Percentiles rank a stretch among this genome's conserved stretches.
phyloP scores from a whole-genome alignment of 805 yeast genomes.

The Candida gorgasii region DNA sequence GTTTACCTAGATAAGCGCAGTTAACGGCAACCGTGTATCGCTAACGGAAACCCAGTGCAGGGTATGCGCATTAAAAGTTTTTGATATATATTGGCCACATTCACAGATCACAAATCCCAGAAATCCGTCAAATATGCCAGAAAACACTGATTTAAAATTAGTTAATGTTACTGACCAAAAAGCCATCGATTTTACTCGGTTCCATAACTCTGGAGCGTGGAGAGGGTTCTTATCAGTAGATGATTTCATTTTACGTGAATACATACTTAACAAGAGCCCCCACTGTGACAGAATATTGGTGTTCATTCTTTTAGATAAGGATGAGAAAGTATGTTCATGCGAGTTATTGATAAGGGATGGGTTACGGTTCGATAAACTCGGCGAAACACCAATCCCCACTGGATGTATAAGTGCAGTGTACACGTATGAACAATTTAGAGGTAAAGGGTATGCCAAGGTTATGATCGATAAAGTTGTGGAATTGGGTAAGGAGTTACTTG shows the following conservation, averaged over 20 bases:
- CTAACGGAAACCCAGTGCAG: no score
- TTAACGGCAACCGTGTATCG: no score
- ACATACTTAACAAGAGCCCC: slow-evolving; percentile 24
- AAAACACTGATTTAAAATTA: neutral
- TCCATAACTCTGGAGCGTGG: slow-evolving; percentile 38
- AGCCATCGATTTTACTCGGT: slow-evolving; percentile 32
- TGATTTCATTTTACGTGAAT: slow-evolving; percentile 38
- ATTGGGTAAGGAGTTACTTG: slow-evolving; percentile 26
- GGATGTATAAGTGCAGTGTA: slow-evolving; percentile 47
- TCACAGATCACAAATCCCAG: neutral
- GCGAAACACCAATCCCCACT: slow-evolving; percentile 13
- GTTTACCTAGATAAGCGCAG: no score
- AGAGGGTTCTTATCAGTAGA: slow-evolving; percentile 31
- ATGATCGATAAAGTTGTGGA: slow-evolving; percentile 41
- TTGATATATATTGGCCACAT: neutral
- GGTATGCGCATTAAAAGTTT: no score
- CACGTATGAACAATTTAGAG: slow-evolving; percentile 36
- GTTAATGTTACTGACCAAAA: slow-evolving; percentile 17
- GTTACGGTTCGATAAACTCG: slow-evolving; percentile 21
- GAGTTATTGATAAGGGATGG: slow-evolving; percentile 37
- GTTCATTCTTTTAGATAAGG: slow-evolving; percentile 21
- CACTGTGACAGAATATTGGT: slow-evolving; percentile 17
- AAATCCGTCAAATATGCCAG: neutral
- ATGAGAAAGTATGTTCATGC: slow-evolving; percentile 23
- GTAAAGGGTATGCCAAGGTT: slow-evolving; percentile 37